A percentile compares a stretch with the other conserved stretches of the same genome.
Conservation (phyloP, 2,329 filamentous ascomycete species). For the Cladorrhinum sp. region DNA sequence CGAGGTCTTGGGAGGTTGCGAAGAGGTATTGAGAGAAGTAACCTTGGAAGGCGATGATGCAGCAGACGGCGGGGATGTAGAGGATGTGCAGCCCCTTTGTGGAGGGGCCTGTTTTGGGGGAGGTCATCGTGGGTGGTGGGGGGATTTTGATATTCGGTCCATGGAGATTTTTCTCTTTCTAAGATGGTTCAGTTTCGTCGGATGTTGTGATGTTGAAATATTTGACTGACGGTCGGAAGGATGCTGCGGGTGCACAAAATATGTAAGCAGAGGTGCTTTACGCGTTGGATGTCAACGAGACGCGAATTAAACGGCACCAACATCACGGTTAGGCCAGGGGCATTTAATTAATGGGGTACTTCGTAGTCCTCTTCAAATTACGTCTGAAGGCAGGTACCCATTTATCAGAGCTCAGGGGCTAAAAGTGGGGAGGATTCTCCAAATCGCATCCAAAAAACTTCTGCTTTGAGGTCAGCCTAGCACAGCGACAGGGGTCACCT, state of each 20-base stretch:
- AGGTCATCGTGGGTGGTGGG: constrained; percentile 19
- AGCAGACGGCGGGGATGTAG: constrained; percentile 65
- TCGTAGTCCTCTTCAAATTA: background rate
- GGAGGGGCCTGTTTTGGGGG: constrained; percentile 35
- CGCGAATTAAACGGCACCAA: constrained; percentile 2
- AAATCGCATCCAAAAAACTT: background rate
- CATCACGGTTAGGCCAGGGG: constrained; percentile 3
- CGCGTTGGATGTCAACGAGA: constrained; percentile 4
- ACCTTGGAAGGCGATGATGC: constrained; percentile 65
- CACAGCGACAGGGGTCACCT: background rate
- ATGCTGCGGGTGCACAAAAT: background rate
- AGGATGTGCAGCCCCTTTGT: constrained; percentile 49
- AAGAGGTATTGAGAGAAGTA: constrained; percentile 73
- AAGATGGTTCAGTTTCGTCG: background rate
- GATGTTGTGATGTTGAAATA: background rate
- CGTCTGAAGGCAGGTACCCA: background rate
- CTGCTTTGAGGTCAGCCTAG: background rate
- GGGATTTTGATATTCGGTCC: constrained; percentile 16
- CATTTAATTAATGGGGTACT: background rate
- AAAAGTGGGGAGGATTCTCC: background rate
- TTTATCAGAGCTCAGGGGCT: constrained; percentile 6
- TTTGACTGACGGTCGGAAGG: background rate
- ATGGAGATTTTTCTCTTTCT: constrained; percentile 15
- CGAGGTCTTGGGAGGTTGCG: constrained; percentile 53
- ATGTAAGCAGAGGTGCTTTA: background rate